Evolutionary conservation across 768 basidiomycete genomes (phyloP).

Genomic region (Clitopilus passeckerianus): DNA sequence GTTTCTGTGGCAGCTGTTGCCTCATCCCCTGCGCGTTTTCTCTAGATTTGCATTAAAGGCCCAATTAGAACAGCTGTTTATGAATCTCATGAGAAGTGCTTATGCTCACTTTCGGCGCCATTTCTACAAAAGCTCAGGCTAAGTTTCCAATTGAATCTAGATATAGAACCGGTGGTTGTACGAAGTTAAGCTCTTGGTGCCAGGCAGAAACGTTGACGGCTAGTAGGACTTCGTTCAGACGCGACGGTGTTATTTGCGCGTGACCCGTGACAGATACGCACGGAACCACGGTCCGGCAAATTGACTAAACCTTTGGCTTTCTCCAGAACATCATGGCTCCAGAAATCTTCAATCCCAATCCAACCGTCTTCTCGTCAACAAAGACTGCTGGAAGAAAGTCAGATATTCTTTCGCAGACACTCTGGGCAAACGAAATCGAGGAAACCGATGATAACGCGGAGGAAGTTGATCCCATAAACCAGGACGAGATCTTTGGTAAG

Average conservation of each 20-base stretch:
- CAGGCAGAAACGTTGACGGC: slow-evolving; percentile 1
- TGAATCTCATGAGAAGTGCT: background rate
- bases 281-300: background rate
- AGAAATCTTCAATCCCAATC: slow-evolving; percentile 86
- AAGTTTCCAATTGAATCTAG: no score
- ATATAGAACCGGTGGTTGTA: no score
- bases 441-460: slow-evolving; percentile 45
- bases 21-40: slow-evolving; percentile 49
- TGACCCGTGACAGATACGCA: slow-evolving; percentile 15
- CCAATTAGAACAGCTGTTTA: background rate
- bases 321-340: slow-evolving; percentile 34
- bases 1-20: slow-evolving; percentile 18
- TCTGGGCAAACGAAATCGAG: slow-evolving; percentile 56
- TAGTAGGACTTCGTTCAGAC: background rate
- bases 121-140: slow-evolving; percentile 8
- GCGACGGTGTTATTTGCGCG: slow-evolving; percentile 1
- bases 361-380: slow-evolving; percentile 64
- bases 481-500: slow-evolving; percentile 89
- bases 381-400: slow-evolving; percentile 41
- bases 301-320: slow-evolving; percentile 8
- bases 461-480: slow-evolving; percentile 72
- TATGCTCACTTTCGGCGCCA: slow-evolving; percentile 32
- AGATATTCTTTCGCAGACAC: slow-evolving; percentile 37
- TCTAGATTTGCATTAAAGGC: slow-evolving; percentile 26
- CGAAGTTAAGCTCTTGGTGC: background rate